These are phyloP conservation scores for Conidiobolus incongruus DNA, from an alignment of 371 early-diverging fungal species.

Conservation along the genomic window DNA sequence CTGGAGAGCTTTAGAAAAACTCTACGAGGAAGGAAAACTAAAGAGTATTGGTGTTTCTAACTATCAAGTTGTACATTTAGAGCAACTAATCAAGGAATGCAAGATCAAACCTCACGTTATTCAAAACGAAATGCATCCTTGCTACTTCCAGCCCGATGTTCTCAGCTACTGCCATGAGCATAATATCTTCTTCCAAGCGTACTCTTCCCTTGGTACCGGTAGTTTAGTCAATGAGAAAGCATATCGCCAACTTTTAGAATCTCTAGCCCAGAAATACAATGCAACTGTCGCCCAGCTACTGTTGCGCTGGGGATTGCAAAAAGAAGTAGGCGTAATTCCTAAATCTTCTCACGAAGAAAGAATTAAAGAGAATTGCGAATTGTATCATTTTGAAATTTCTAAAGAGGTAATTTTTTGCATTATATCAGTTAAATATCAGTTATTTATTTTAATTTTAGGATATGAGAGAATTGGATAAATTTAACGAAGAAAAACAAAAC, in stretches of 20 bases:
- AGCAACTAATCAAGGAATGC: constrained; percentile 19
- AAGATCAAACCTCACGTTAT: constrained; percentile 29
- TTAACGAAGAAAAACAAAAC: not conserved
- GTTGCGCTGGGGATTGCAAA: constrained; percentile 28
- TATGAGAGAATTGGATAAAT: not conserved
- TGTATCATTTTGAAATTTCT: constrained; percentile 16
- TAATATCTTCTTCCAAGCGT: constrained; percentile 52
- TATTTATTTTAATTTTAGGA: not conserved
- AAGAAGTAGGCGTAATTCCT: constrained; percentile 32
- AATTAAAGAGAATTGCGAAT: constrained; percentile 17
- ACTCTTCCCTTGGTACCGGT: constrained; percentile 81
- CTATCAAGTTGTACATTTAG: constrained; percentile 36
- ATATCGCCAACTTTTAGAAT: not conserved
- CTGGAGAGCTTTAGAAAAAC: constrained; percentile 46
- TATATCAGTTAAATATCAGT: not conserved
- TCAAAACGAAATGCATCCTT: constrained; percentile 58
- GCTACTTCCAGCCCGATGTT: constrained; percentile 20
- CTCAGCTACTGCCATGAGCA: constrained; percentile 22
- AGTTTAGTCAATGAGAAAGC: constrained; percentile 6
- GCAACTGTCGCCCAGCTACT: constrained; percentile 21
- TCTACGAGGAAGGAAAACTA: constrained; percentile 23
- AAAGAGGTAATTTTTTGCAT: constrained; percentile 7
- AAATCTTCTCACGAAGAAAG: constrained; percentile 24
- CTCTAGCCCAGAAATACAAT: constrained; percentile 14
- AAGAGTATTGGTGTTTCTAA: constrained; percentile 69